Evolutionary conservation across 768 basidiomycete species (phyloP).

Genomic region (Rhizopogon rudus): DNA sequence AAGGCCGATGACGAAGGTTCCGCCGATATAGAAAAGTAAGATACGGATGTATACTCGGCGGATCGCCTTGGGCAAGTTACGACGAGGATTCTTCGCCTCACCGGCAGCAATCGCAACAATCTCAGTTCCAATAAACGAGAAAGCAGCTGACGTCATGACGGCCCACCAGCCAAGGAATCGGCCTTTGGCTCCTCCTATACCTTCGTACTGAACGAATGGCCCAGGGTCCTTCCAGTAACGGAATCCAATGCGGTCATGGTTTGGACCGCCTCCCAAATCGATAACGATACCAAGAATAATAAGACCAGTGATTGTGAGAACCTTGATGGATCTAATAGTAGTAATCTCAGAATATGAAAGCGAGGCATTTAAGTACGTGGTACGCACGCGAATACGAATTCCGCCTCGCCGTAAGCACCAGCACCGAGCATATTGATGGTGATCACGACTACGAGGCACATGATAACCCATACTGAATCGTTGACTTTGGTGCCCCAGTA

Average conservation of each 20-base stretch:
- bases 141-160: conserved; percentile 83
- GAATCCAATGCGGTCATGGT: conserved; percentile 59
- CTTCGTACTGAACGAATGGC: conserved; percentile 70
- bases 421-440: conserved; percentile 74
- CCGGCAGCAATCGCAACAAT: conserved; percentile 92
- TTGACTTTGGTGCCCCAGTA: conserved; percentile 59
- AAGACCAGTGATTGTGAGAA: conserved; percentile 74
- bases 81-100: conserved; percentile 86
- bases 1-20: conserved; percentile 75
- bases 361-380: not conserved
- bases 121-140: conserved; percentile 92
- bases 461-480: conserved; percentile 74
- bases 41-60: conserved; percentile 71
- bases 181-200: conserved; percentile 64
- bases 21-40: conserved; percentile 68
- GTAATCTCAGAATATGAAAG: not conserved
- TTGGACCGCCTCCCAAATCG: conserved; percentile 86
- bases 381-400: conserved; percentile 75
- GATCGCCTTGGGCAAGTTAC: conserved; percentile 53
- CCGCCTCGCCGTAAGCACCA: conserved; percentile 78
- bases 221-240: conserved; percentile 86
- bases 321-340: conserved; percentile 65
- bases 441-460: conserved; percentile 73
- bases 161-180: conserved; percentile 71
- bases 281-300: conserved; percentile 69